These are phyloP conservation scores for Sporothrix sp. DNA, from an alignment of 2,329 filamentous ascomycete genomes.

Conservation along the genomic window DNA sequence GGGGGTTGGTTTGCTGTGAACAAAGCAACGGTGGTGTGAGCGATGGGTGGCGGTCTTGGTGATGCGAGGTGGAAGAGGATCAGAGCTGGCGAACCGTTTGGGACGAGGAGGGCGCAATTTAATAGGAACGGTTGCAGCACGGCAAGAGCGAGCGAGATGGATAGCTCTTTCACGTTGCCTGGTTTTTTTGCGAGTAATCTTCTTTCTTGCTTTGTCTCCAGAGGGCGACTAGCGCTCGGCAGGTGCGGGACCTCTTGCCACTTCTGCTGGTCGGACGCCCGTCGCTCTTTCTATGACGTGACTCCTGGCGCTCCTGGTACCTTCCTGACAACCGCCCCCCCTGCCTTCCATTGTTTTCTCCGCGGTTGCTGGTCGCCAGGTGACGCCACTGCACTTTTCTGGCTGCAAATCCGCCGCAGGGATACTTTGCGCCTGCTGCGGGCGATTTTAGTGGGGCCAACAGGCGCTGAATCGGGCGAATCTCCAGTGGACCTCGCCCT, in stretches of 20 bases:
- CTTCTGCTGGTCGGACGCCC: neutral
- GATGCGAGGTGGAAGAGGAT: neutral
- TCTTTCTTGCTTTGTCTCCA: conserved; percentile 5
- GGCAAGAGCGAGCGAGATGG: conserved; percentile 4
- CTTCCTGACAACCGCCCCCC: neutral
- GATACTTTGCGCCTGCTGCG: neutral
- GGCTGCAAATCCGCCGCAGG: neutral
- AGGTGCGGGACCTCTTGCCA: conserved; percentile 2
- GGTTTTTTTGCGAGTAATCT: neutral
- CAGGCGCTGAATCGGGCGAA: neutral
- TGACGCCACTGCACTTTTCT: conserved; percentile 19
- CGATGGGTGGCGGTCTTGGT: conserved; percentile 3
- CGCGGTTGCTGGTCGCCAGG: conserved; percentile 6
- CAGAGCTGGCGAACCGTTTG: neutral
- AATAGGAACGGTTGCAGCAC: conserved; percentile 6
- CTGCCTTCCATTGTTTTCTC: neutral
- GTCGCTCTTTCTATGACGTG: conserved; percentile 14
- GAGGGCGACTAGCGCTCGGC: conserved; percentile 7
- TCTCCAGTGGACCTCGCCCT: neutral
- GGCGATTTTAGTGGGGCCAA: neutral
- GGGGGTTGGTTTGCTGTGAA: conserved; percentile 1
- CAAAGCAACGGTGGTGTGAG: conserved; percentile 1
- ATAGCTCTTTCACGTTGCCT: no score
- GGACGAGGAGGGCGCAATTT: conserved; percentile 9
- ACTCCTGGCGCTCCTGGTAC: neutral